These are phyloP conservation scores for Monilinia fructigena DNA, from an alignment of 2,329 filamentous ascomycete genomes.

Conservation along the genomic window DNA sequence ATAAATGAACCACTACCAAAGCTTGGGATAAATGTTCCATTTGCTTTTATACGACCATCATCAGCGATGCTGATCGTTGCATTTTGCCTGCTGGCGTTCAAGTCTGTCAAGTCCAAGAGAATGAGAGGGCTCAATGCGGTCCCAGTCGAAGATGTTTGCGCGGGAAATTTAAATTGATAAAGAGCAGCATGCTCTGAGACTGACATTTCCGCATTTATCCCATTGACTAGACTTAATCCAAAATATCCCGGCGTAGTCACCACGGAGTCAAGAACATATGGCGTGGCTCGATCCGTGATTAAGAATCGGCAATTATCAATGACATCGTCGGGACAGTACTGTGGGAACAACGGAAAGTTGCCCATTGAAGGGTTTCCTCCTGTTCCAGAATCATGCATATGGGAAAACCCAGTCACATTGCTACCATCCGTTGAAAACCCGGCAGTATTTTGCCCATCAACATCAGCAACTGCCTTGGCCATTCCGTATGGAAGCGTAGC, in stretches of 20 bases:
- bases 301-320: slow-evolving; percentile 57
- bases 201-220: slow-evolving; percentile 65
- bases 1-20: slow-evolving; percentile 62
- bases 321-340: slow-evolving; percentile 47
- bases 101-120: slow-evolving; percentile 63
- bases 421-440: slow-evolving; percentile 49
- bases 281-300: slow-evolving; percentile 48
- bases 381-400: slow-evolving; percentile 48
- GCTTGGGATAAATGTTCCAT: slow-evolving; percentile 59
- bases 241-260: slow-evolving; percentile 64
- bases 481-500: slow-evolving; percentile 55
- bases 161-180: slow-evolving; percentile 62
- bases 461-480: slow-evolving; percentile 56
- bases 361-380: slow-evolving; percentile 48
- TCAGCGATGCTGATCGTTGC: slow-evolving; percentile 55
- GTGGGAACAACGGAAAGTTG: slow-evolving; percentile 49
- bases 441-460: slow-evolving; percentile 47
- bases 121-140: slow-evolving; percentile 52
- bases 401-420: slow-evolving; percentile 52
- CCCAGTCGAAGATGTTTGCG: slow-evolving; percentile 40
- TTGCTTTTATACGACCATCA: slow-evolving; percentile 61
- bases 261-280: slow-evolving; percentile 48
- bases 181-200: slow-evolving; percentile 61
- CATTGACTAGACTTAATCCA: slow-evolving; percentile 54
- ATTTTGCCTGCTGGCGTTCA: slow-evolving; percentile 59